Base-by-base conservation (phyloP, 805 yeast species). In the Metschnikowia reukaufii region DNA sequence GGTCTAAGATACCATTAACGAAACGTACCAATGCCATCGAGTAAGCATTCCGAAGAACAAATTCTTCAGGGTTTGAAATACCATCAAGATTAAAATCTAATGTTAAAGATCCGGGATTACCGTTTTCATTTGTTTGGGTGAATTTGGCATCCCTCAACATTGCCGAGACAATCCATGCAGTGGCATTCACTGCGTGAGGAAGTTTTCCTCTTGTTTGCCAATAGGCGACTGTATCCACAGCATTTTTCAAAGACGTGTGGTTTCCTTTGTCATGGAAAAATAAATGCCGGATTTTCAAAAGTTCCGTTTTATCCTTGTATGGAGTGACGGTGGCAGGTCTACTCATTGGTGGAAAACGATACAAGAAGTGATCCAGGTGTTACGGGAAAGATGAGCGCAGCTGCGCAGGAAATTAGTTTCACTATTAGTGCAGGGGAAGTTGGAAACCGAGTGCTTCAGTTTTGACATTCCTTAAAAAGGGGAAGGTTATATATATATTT, bases 1-100 rank as follows among this genome's bases (percentile, higher is more conserved):
- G 94, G 63, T 94, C 99, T 31, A 94, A 65, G 3, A 89, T 64
- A 2, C 97, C 98, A 64, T 94, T 94, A 20, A 94, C 97, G 67
- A 92, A 89, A 48, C 95, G 72, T 21, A 89, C 83, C 10, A 91
- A 58, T 0, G 89, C 80, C 87, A 86, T 83, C 0, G 90, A 69
- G 60, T 86, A 87, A 4, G 83, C 72, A 51, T 82, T 57, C 3
- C 57, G 49, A 50, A 81, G 75, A 2, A 80, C 57, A 0, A 70
- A 51, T 39, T 61, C 61, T 15, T 67, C 54, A 40, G 25, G 12
- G 23, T 23, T 21, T 23, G 39, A 21, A 23, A n/a, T n/a, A n/a
- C 15, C 8, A 21, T 23, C 20, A 20, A 17, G 9, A 1, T 20
- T 18, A 10, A n/a, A 1, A 33, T n/a, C 23, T 27, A 37, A 2